A percentile compares a stretch with the other conserved stretches of the same genome.
Evolutionary conservation across 169 alveolate genomes (phyloP).

Genomic region (Eimeria maxima): DNA sequence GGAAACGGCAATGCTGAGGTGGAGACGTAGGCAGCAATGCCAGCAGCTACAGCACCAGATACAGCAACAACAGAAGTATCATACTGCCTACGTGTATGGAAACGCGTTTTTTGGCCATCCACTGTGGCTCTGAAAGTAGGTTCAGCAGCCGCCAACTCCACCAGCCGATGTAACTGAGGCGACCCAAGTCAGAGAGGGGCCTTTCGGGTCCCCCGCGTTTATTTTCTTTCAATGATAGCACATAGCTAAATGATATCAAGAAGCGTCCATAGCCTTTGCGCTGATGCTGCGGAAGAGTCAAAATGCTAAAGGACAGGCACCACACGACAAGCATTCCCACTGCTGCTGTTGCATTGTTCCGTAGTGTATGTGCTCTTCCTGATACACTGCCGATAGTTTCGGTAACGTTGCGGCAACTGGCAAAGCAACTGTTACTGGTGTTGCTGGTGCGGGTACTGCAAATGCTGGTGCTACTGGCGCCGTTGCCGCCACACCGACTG

Average conservation of each 20-base stretch:
- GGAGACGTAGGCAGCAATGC: background rate
- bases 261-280: constrained; percentile 95
- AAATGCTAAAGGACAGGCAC: constrained; percentile 37
- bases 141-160: constrained; percentile 77
- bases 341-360: background rate
- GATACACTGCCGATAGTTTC: background rate
- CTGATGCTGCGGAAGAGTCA: constrained; percentile 89
- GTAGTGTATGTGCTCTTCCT: background rate
- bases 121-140: constrained; percentile 56
- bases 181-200: constrained; percentile 98
- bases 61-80: background rate
- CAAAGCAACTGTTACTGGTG: background rate
- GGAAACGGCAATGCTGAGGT: background rate
- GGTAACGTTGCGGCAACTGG: background rate
- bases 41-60: background rate
- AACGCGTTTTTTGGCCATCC: constrained; percentile 54
- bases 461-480: background rate
- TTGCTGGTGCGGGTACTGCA: background rate
- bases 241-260: constrained; percentile 93
- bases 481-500: background rate
- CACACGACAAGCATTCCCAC: background rate
- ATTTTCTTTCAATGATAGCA: constrained; percentile 95
- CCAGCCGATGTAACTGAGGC: constrained; percentile 93
- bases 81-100: constrained; percentile 40
- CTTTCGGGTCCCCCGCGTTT: constrained; percentile 98